Conservation (phyloP, 1,284 basidiomycete species). For the Ceratobasidium sp. region DNA sequence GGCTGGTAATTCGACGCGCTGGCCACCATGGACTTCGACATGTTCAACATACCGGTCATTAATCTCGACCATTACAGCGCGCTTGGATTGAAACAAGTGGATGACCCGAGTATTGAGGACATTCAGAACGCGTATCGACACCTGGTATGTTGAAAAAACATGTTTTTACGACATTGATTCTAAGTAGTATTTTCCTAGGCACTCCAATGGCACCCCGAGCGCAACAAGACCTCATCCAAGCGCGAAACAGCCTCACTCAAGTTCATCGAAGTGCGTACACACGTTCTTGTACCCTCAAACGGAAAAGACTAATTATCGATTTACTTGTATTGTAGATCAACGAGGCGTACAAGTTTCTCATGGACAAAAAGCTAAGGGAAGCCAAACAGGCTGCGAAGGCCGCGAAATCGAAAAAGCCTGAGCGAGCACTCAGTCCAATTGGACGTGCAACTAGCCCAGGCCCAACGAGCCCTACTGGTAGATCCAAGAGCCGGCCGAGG, state of each 20-base stretch:
- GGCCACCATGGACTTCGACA: conserved; percentile 28
- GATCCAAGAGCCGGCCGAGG: background rate
- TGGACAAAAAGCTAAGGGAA: conserved; percentile 32
- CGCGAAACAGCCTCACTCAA: conserved; percentile 27
- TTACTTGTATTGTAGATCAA: conserved; percentile 18
- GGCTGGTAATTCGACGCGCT: background rate
- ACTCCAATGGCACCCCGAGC: conserved; percentile 31
- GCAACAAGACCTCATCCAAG: conserved; percentile 20
- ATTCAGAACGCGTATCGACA: conserved; percentile 25
- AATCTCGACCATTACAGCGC: conserved; percentile 20
- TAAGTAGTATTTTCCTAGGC: background rate
- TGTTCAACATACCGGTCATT: conserved; percentile 35
- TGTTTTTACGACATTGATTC: background rate
- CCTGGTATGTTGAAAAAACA: background rate
- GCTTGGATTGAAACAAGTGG: conserved; percentile 22
- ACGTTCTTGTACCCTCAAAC: background rate
- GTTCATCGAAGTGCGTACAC: conserved; percentile 13
- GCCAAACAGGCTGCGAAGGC: conserved; percentile 27
- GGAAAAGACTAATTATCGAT: background rate
- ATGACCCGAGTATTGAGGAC: conserved; percentile 8
- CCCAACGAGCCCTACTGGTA: background rate
- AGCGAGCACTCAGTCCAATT: conserved; percentile 17
- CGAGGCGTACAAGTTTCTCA: conserved; percentile 26
- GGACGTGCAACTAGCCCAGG: background rate
- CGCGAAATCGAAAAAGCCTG: conserved; percentile 16